These are phyloP conservation scores for Melampsora americana DNA, from an alignment of 1,284 basidiomycete genomes.

Conservation along the genomic window DNA sequence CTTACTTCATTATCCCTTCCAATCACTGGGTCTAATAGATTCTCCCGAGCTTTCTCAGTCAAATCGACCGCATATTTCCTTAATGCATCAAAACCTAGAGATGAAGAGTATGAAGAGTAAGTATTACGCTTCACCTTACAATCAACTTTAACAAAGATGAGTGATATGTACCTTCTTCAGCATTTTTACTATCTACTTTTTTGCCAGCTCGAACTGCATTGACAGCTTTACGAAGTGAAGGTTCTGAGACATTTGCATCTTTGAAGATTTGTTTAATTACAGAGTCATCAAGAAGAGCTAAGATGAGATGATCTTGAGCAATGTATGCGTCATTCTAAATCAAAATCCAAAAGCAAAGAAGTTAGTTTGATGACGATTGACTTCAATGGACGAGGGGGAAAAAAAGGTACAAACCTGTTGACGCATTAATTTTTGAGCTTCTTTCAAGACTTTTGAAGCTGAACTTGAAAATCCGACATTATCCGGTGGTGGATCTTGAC, in stretches of 20 bases:
- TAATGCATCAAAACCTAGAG: slow-evolving; percentile 53
- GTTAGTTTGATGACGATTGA: not conserved
- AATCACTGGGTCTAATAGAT: slow-evolving; percentile 62
- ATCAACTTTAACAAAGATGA: slow-evolving; percentile 50
- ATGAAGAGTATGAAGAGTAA: slow-evolving; percentile 48
- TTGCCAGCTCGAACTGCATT: slow-evolving; percentile 75
- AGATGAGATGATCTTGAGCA: slow-evolving; percentile 77
- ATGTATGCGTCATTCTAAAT: slow-evolving; percentile 78
- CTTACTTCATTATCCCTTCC: slow-evolving; percentile 60
- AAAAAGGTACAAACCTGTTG: slow-evolving; percentile 60
- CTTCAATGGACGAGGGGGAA: not conserved
- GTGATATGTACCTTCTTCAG: slow-evolving; percentile 71
- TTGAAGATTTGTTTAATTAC: slow-evolving; percentile 68
- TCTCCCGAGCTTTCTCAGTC: slow-evolving; percentile 62
- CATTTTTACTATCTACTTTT: slow-evolving; percentile 73
- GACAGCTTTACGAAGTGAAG: slow-evolving; percentile 72
- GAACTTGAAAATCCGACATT: slow-evolving; percentile 67
- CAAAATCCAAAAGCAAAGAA: not conserved
- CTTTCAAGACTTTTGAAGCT: slow-evolving; percentile 68
- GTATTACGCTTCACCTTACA: slow-evolving; percentile 49
- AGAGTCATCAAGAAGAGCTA: slow-evolving; percentile 68
- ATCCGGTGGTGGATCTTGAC: slow-evolving; percentile 78
- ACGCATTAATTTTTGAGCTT: slow-evolving; percentile 76
- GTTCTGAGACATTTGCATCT: slow-evolving; percentile 69
- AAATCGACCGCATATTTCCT: slow-evolving; percentile 56